Evolutionary conservation across 2,329 filamentous ascomycete genomes (phyloP).

Genomic region (Elsinoe australis): DNA sequence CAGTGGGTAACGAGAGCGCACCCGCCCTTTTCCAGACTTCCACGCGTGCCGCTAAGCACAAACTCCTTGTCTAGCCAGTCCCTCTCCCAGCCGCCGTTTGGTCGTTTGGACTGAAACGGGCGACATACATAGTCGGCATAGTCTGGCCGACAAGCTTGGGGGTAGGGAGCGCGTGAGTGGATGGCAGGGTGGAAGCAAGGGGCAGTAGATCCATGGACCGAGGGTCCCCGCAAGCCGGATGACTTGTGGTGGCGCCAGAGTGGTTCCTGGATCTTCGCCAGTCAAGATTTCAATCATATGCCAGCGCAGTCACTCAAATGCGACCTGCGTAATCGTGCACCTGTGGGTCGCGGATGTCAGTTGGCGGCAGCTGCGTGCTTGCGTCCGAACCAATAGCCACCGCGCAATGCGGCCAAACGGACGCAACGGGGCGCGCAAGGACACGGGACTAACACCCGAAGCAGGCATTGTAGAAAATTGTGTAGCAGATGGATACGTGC

Average conservation of each 20-base stretch:
- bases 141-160: conserved; percentile 8
- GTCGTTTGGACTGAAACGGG: conserved; percentile 2
- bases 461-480: not conserved
- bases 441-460: not conserved
- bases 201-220: conserved; percentile 5
- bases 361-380: not conserved
- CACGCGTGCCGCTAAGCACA: not conserved
- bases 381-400: conserved; percentile 2
- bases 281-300: not conserved
- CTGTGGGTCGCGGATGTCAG: no score
- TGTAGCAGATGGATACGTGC: not conserved
- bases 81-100: conserved; percentile 12
- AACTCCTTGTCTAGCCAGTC: conserved; percentile 13
- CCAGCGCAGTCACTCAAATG: no score
- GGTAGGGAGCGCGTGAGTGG: conserved; percentile 7
- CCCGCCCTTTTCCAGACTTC: not conserved
- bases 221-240: not conserved
- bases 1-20: not conserved
- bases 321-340: no score
- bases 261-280: not conserved
- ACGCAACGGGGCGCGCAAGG: not conserved
- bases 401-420: not conserved
- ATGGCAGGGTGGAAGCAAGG: conserved; percentile 5
- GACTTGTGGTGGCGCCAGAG: not conserved
- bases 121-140: conserved; percentile 14